Evolutionary conservation across 1,139 yeast genomes (phyloP), one percentile per base, ranked within the genome.

Genomic region (Pichia kudriavzevii): DNA sequence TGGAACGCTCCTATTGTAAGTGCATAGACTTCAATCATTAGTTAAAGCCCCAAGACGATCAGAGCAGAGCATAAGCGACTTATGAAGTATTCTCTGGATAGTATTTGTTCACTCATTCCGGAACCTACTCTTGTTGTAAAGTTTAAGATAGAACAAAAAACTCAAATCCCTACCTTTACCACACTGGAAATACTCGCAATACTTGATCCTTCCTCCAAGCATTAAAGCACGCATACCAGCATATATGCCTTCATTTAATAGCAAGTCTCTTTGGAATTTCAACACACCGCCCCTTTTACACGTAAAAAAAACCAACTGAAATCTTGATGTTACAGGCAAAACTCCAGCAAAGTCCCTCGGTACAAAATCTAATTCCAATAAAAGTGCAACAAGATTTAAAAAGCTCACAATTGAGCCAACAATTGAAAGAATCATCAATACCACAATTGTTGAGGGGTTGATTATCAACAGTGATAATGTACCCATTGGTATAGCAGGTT

Each of bases 121-220:
- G 97, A 95, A 72, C 98, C 98, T 78, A 91, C 91, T 73, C 91
- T 91, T 43, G 98, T 91, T 24, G 97, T 91, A 78, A 91, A 91
- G 67, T 91, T 91, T 71, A 91, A 76, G 73, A 91, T 87, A 27
- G 98, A 88, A 46, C 96, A 96, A 64, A 91, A 91, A n/a, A 67
- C 98, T 98, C 69, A 91, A 77, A 79, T 91, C 98, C 79, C 98
- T 87, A 67, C 98, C 98, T 67, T 91, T 91, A 81, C 98, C 98
- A 77, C 98, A 91, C 67, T 91, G 98, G 67, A 84, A 91, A 68
- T 88, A 91, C 63, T 91, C 98, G 72, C 97, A 91, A 61, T 91
- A 98, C 74, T 91, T 91, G 56, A 91, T 91, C 67, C 96, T 81
- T 60, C 98, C 98, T 71, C 98, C 98, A 68, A 98, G 85, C 60